Evolutionary conservation across 306 rosid species (phyloP), one percentile per base, ranked within the genome.

Genomic region (Heteromeles arbutifolia): DNA sequence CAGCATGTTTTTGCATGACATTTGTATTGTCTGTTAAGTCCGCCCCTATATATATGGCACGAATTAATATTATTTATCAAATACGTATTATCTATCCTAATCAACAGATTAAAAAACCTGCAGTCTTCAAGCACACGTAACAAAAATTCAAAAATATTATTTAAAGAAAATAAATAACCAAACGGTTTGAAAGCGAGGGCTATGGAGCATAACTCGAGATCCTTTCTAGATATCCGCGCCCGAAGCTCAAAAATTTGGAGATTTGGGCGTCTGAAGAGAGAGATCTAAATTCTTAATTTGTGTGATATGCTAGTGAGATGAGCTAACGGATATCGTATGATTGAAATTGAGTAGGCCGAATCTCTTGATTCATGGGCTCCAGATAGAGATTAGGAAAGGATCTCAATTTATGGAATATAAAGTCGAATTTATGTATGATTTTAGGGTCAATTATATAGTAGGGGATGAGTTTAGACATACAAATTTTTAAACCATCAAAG

Each of bases 141-240:
- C 21, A 17, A 50, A 15, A 50, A 15, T 50, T 50, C 0, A 0
- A 50, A 50, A 50, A 2, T 50, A 50, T 15, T 50, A 50, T 50
- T 56, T 56, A 9, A 56, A 56, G 1, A 3, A 56, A n/a, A 48
- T 8, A n/a, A 56, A n/a, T 15, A 64, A 0, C 3, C 22, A 31
- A 31, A 64, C 0, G 24, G 43, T 0, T 11, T 18, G 43, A 31
- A 64, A 64, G 44, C 68, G 43, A 64, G 39, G 24, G 68, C 65
- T 9, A 64, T 0, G 4, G 43, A 8, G 8, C 41, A 15, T 31
- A 5, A 59, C 18, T 59, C 1, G 14, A 12, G 8, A 18, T 17
- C 1, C 0, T 54, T 2, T 50, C 8, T 0, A 1, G 2, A 37
- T 37, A 0, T 37, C 0, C 1, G 0, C 0, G 0, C 0, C 0